Evolutionary conservation across 352 stramenopile species (phyloP).

Genomic region (Phytophthora rubi): DNA sequence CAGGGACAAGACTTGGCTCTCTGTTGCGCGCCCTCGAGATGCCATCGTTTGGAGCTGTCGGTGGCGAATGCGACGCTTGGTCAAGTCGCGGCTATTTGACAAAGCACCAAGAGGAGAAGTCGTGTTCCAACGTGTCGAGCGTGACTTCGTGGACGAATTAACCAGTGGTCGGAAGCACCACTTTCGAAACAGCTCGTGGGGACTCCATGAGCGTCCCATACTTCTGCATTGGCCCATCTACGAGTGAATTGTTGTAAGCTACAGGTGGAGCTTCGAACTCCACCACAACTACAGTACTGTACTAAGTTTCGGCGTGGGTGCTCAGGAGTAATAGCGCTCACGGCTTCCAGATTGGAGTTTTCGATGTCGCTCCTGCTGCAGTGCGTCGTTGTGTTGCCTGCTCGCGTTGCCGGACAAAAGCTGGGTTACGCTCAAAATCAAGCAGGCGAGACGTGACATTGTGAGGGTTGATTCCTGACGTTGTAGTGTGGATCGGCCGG

Average conservation of each 20-base stretch:
- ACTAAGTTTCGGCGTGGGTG: not conserved
- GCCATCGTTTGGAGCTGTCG: slow-evolving; percentile 16
- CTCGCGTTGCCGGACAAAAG: not conserved
- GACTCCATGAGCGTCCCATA: no score
- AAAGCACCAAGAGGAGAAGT: no score
- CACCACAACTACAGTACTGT: not conserved
- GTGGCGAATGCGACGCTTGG: slow-evolving; percentile 3
- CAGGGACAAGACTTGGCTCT: slow-evolving; percentile 65
- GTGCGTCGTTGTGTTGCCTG: not conserved
- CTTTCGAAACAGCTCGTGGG: no score
- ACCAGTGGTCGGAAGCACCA: no score
- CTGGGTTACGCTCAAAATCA: not conserved
- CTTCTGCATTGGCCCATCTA: no score
- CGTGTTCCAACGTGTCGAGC: no score
- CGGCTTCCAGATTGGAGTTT: not conserved
- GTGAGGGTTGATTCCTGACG: no score
- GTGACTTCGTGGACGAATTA: no score
- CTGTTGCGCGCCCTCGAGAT: slow-evolving; percentile 21
- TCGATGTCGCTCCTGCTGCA: not conserved
- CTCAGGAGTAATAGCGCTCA: not conserved
- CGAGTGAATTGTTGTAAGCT: no score
- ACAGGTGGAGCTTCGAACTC: no score
- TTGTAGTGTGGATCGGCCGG: not conserved
- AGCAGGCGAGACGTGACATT: not conserved
- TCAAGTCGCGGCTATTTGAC: not conserved